A percentile compares a stretch with the other conserved stretches of the same genome.
Evolutionary conservation across 2,329 filamentous ascomycete species (phyloP).

Genomic region (Penicillium sp.): DNA sequence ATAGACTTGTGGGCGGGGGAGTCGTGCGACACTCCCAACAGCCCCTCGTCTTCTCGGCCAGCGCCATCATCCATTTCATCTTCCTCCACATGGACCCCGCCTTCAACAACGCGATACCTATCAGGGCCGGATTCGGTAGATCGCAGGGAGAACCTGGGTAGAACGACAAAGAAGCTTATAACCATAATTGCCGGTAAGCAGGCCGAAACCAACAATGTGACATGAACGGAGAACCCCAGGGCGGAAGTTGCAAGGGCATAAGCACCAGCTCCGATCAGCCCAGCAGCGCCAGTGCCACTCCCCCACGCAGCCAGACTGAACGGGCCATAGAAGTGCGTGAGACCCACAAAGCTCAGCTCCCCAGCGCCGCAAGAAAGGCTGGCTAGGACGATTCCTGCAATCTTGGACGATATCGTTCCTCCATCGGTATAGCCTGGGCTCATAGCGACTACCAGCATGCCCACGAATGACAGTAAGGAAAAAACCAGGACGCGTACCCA

Average conservation of each 20-base stretch:
- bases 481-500: conserved; percentile 69
- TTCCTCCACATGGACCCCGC: conserved; percentile 40
- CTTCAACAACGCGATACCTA: conserved; percentile 56
- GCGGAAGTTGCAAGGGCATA: conserved; percentile 85
- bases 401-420: conserved; percentile 67
- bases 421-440: conserved; percentile 61
- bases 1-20: conserved; percentile 19
- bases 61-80: conserved; percentile 27
- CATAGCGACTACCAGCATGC: conserved; percentile 86
- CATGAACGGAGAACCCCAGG: conserved; percentile 69
- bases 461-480: conserved; percentile 69
- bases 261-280: conserved; percentile 78
- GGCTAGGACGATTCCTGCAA: conserved; percentile 78
- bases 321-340: conserved; percentile 90
- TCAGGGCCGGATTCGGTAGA: conserved; percentile 41
- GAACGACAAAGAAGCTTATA: conserved; percentile 75
- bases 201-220: conserved; percentile 73
- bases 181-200: conserved; percentile 78
- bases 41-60: conserved; percentile 29
- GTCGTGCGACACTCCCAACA: conserved; percentile 26
- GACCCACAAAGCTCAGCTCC: conserved; percentile 82
- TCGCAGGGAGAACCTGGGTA: conserved; percentile 67
- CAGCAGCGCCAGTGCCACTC: conserved; percentile 85
- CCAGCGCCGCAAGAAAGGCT: conserved; percentile 83
- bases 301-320: conserved; percentile 89